Conservation (phyloP, 805 yeast species). For the Deakozyma indianensis region DNA sequence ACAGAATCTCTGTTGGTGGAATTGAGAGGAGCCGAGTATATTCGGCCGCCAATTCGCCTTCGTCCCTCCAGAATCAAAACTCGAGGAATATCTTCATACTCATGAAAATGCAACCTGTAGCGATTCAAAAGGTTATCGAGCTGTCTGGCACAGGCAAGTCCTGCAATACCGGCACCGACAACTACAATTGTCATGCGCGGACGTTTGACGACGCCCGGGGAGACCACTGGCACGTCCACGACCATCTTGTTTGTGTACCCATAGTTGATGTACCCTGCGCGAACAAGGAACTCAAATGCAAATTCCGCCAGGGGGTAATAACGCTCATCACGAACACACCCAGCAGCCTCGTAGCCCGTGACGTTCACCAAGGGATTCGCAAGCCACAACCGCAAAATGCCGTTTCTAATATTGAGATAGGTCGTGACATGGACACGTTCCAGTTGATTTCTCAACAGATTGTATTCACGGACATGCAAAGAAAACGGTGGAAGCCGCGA, state of each 20-base stretch:
- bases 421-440: constrained; percentile 26
- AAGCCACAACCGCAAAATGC: constrained; percentile 27
- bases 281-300: constrained; percentile 27
- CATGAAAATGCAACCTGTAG: constrained; percentile 17
- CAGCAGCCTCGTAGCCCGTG: constrained; percentile 27
- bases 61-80: constrained; percentile 26
- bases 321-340: constrained; percentile 26
- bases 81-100: constrained; percentile 26
- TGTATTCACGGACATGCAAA: constrained; percentile 23
- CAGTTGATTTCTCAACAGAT: constrained; percentile 20
- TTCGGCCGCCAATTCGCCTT: constrained; percentile 28
- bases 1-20: neutral
- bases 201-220: constrained; percentile 14
- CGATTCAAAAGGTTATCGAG: constrained; percentile 46
- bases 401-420: constrained; percentile 28
- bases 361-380: constrained; percentile 28
- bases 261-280: constrained; percentile 28
- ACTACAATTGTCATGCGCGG: constrained; percentile 41
- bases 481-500: constrained; percentile 25
- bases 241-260: constrained; percentile 19
- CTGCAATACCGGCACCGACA: constrained; percentile 96
- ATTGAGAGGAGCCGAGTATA: constrained; percentile 18
- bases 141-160: constrained; percentile 92
- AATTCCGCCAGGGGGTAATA: constrained; percentile 27
- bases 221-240: constrained; percentile 9